phyloP scores from a whole-genome alignment of 805 yeast species.

The Metschnikowia koreensis region DNA sequence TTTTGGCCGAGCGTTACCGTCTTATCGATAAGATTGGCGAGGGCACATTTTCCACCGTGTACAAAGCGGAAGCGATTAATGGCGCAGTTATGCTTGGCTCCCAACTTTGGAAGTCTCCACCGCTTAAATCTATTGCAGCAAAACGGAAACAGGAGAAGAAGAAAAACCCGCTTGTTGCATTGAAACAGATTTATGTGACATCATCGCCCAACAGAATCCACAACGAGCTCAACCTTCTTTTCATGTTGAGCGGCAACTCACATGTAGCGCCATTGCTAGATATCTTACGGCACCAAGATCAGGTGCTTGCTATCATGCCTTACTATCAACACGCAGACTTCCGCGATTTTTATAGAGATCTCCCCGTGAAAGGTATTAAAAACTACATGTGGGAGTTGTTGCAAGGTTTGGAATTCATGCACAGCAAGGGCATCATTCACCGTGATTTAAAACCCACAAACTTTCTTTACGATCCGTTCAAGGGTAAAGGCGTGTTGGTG shows the following conservation, averaged over 20 bases:
- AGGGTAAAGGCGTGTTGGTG: conserved; percentile 74
- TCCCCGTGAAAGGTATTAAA: conserved; percentile 77
- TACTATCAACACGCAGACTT: conserved; percentile 89
- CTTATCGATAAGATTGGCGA: conserved; percentile 62
- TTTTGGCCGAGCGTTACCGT: conserved; percentile 47
- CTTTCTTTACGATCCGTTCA: conserved; percentile 64
- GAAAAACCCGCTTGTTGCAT: conserved; percentile 64
- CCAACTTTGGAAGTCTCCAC: conserved; percentile 47
- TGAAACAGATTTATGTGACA: conserved; percentile 91
- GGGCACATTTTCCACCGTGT: conserved; percentile 64
- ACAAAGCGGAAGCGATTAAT: conserved; percentile 55
- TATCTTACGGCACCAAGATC: conserved; percentile 84
- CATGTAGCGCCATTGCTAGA: conserved; percentile 88
- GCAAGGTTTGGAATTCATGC: conserved; percentile 67
- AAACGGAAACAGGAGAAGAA: conserved; percentile 22
- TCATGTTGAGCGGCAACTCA: conserved; percentile 61
- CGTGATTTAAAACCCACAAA: conserved; percentile 55
- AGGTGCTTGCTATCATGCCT: conserved; percentile 89
- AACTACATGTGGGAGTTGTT: conserved; percentile 77
- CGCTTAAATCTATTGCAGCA: conserved; percentile 25
- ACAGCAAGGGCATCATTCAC: conserved; percentile 41
- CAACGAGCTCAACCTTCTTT: conserved; percentile 80
- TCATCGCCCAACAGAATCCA: conserved; percentile 89
- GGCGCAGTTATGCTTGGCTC: conserved; percentile 37
- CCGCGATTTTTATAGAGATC: conserved; percentile 77